Conservation (phyloP, 2,329 filamentous ascomycete species). For the Amphichorda felina region DNA sequence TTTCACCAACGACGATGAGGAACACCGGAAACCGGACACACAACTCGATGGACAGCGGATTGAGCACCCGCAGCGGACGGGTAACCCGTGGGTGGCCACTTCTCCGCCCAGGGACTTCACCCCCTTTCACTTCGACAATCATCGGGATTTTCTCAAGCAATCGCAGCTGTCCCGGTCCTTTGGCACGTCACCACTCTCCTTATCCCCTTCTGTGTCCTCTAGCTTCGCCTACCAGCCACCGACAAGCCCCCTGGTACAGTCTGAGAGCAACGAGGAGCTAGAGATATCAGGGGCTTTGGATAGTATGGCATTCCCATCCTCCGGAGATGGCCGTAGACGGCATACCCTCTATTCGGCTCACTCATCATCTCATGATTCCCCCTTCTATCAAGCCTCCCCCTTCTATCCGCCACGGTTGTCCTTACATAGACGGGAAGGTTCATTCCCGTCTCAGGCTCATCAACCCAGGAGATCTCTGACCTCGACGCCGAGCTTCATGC, state of each 20-base stretch:
- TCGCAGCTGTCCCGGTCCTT: constrained; percentile 19
- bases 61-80: constrained; percentile 1
- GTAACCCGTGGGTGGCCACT: constrained; percentile 36
- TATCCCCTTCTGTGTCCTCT: constrained; percentile 57
- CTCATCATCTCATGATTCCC: constrained; percentile 27
- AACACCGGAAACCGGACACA: background rate
- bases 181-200: constrained; percentile 43
- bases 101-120: constrained; percentile 42
- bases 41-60: constrained; percentile 2
- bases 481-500: constrained; percentile 33
- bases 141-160: constrained; percentile 17
- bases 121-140: constrained; percentile 30
- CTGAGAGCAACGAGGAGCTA: constrained; percentile 68
- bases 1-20: constrained; percentile 37
- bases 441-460: constrained; percentile 62
- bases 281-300: constrained; percentile 44
- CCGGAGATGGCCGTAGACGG: constrained; percentile 36
- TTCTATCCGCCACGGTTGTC: constrained; percentile 4
- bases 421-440: constrained; percentile 41
- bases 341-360: constrained; percentile 62
- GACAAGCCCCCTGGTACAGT: constrained; percentile 85
- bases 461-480: constrained; percentile 66
- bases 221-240: constrained; percentile 79
- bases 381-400: constrained; percentile 18
- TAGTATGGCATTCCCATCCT: constrained; percentile 33